A percentile compares a stretch with the other conserved stretches of the same genome.
Evolutionary conservation across 2,329 filamentous ascomycete genomes (phyloP).

Genomic region (Aspergillus felis): DNA sequence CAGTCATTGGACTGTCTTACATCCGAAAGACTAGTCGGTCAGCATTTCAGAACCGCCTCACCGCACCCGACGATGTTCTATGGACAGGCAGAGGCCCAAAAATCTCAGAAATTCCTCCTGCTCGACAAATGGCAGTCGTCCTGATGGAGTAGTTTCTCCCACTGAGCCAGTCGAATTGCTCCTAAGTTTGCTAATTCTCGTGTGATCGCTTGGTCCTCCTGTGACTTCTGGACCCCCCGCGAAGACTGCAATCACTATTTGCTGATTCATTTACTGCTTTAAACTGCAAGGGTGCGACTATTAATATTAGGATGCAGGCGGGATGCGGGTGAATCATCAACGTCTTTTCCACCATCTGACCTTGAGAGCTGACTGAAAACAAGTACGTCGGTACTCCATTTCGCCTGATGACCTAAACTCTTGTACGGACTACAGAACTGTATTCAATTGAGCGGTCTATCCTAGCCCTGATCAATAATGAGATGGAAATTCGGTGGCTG

Average conservation of each 20-base stretch:
- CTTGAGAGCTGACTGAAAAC: not conserved
- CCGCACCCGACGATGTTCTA: slow-evolving; percentile 16
- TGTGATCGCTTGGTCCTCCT: not conserved
- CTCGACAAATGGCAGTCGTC: slow-evolving; percentile 11
- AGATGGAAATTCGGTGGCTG: slow-evolving; percentile 10
- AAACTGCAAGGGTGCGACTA: not conserved
- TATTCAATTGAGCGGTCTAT: not conserved
- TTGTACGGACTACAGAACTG: not conserved
- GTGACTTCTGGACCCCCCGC: not conserved
- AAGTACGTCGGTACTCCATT: too few species aligned
- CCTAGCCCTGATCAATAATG: slow-evolving; percentile 2
- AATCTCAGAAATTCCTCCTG: not conserved
- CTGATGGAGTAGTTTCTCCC: slow-evolving; percentile 11
- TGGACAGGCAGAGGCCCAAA: not conserved
- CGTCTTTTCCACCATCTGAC: not conserved
- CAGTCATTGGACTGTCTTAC: not conserved
- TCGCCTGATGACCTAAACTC: not conserved
- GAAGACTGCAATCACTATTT: not conserved
- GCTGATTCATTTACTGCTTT: not conserved
- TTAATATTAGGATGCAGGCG: not conserved
- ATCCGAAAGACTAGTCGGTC: slow-evolving; percentile 7
- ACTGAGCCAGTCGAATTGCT: not conserved
- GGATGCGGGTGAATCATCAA: not conserved
- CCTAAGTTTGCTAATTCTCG: not conserved
- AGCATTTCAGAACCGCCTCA: slow-evolving; percentile 14